These are phyloP conservation scores for Phytophthora cactorum DNA, from an alignment of 352 stramenopile species.

Conservation along the genomic window DNA sequence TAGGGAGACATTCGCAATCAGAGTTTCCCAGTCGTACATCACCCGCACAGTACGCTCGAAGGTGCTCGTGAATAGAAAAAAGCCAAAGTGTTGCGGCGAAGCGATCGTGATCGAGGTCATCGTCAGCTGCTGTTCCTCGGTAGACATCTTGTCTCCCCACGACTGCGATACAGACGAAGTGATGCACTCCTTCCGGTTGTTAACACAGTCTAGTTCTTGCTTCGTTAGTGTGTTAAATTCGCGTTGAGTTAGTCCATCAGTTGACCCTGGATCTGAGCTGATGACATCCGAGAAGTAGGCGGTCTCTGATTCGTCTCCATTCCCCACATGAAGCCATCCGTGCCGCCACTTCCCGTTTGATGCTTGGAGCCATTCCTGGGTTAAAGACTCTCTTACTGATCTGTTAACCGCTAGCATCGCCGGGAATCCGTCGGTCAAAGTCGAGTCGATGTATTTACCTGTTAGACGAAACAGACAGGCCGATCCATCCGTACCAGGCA, in stretches of 20 bases:
- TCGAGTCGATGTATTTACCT: constrained; percentile 41
- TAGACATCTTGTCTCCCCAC: constrained; percentile 42
- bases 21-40: constrained; percentile 50
- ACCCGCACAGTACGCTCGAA: constrained; percentile 21
- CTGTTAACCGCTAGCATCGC: constrained; percentile 33
- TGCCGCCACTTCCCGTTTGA: constrained; percentile 41
- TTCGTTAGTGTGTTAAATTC: constrained; percentile 47
- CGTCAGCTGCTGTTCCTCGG: constrained; percentile 15
- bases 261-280: constrained; percentile 30
- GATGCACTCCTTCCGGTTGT: constrained; percentile 19
- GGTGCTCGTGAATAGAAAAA: constrained; percentile 42
- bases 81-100: constrained; percentile 37
- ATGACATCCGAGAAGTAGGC: constrained; percentile 48
- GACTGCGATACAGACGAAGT: background rate
- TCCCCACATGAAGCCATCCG: constrained; percentile 47
- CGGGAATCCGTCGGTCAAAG: constrained; percentile 4
- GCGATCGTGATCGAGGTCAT: constrained; percentile 38
- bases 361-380: constrained; percentile 42
- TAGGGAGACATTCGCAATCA: constrained; percentile 55
- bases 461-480: constrained; percentile 51
- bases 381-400: constrained; percentile 35
- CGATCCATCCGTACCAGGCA: constrained; percentile 43
- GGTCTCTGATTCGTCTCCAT: constrained; percentile 27
- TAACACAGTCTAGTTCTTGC: constrained; percentile 39
- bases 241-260: constrained; percentile 27